Conservation (phyloP, 2,329 filamentous ascomycete genomes). For the Alternaria viburni region DNA sequence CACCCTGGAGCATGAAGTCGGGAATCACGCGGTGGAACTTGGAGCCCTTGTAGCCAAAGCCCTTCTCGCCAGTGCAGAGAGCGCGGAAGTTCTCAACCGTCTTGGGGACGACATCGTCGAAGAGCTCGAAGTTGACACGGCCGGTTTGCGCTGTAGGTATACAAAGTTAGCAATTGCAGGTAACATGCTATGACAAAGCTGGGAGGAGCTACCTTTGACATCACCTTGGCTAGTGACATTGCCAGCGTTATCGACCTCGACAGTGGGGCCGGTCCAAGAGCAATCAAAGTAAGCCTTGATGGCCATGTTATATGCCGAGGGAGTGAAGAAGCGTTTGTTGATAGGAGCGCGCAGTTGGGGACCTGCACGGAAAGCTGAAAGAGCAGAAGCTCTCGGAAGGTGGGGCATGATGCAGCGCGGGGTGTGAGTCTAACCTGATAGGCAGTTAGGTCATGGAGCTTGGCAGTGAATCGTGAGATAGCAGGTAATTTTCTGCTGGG, state of each 20-base stretch:
- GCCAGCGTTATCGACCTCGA: conserved; percentile 65
- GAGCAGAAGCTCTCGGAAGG: conserved; percentile 40
- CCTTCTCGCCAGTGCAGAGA: conserved; percentile 81
- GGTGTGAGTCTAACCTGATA: conserved; percentile 26
- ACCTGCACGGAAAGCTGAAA: conserved; percentile 43
- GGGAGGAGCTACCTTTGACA: conserved; percentile 63
- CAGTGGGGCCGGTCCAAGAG: conserved; percentile 71
- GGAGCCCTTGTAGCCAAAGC: conserved; percentile 82
- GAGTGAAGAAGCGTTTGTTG: conserved; percentile 62
- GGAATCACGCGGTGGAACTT: conserved; percentile 93
- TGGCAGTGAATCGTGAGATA: conserved; percentile 22
- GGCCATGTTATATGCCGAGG: conserved; percentile 76
- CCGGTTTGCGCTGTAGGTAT: conserved; percentile 68
- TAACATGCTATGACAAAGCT: not conserved
- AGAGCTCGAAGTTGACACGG: conserved; percentile 90
- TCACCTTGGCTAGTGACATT: conserved; percentile 55
- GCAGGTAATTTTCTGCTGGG: conserved; percentile 6
- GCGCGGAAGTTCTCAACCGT: conserved; percentile 84
- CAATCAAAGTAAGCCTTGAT: conserved; percentile 78
- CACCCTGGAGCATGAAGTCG: conserved; percentile 93
- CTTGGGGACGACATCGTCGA: conserved; percentile 84
- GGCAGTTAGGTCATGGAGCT: conserved; percentile 21
- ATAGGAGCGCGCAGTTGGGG: conserved; percentile 45
- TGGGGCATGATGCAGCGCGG: conserved; percentile 34
- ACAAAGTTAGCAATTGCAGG: conserved; percentile 25